These are phyloP conservation scores for Penicillium sp. DNA, from an alignment of 2,329 filamentous ascomycete genomes.

Conservation along the genomic window DNA sequence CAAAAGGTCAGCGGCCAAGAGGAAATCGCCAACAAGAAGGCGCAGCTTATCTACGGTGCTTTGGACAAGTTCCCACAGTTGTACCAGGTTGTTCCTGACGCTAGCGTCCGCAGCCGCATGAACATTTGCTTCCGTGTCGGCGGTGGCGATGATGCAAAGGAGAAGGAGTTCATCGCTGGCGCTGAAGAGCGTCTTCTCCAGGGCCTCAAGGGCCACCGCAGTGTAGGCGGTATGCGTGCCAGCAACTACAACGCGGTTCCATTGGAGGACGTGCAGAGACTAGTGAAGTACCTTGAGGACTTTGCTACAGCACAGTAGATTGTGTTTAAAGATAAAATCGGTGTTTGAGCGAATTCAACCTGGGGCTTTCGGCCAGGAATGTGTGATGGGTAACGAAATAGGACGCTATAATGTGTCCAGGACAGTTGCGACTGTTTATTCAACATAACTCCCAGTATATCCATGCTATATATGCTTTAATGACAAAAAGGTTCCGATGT, in stretches of 20 bases:
- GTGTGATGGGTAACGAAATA: slow-evolving; percentile 14
- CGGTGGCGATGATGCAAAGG: slow-evolving; percentile 63
- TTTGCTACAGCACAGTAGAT: slow-evolving; percentile 45
- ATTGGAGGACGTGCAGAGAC: slow-evolving; percentile 44
- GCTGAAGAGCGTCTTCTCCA: slow-evolving; percentile 66
- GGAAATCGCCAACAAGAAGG: slow-evolving; percentile 70
- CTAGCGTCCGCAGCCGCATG: slow-evolving; percentile 77
- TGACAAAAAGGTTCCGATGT: slow-evolving; percentile 1
- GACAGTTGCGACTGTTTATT: slow-evolving; percentile 20
- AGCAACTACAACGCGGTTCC: slow-evolving; percentile 88
- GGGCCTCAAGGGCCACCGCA: slow-evolving; percentile 85
- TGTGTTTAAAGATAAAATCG: slow-evolving; percentile 3
- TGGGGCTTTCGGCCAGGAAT: slow-evolving; percentile 9
- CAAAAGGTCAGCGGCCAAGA: slow-evolving; percentile 75
- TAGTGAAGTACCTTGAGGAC: slow-evolving; percentile 48
- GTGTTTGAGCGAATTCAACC: slow-evolving; percentile 17
- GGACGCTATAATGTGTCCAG: slow-evolving; percentile 8
- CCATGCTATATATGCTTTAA: slow-evolving; percentile 7
- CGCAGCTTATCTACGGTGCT: slow-evolving; percentile 69
- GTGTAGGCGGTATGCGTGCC: slow-evolving; percentile 79
- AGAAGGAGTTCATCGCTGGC: slow-evolving; percentile 76
- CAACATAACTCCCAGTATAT: slow-evolving; percentile 20
- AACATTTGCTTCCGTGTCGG: slow-evolving; percentile 88
- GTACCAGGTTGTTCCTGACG: slow-evolving; percentile 78
- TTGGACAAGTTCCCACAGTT: slow-evolving; percentile 70